Evolutionary conservation across 257 asterid genomes (phyloP).

Genomic region (Solanum chilense): DNA sequence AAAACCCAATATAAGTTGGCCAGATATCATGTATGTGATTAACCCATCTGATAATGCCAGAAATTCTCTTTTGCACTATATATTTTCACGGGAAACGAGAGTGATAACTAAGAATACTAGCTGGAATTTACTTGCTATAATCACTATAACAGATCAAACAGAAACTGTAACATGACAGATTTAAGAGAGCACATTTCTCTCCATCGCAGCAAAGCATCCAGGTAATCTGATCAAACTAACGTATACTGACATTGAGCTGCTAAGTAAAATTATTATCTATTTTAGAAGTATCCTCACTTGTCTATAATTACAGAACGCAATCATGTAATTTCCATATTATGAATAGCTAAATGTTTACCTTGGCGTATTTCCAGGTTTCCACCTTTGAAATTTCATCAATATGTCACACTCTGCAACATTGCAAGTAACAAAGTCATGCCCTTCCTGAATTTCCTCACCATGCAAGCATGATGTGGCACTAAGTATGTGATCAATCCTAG

Average conservation of each 20-base stretch:
- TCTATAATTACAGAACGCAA: background rate
- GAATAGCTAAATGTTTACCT: conserved; percentile 36
- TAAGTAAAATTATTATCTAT: background rate
- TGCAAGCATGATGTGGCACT: conserved; percentile 83
- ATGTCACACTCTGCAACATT: conserved; percentile 85
- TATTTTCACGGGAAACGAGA: background rate
- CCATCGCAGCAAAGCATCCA: background rate
- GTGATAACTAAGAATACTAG: background rate
- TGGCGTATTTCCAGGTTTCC: conserved; percentile 72
- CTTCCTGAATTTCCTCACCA: conserved; percentile 34
- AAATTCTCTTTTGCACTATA: background rate
- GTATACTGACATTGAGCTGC: background rate
- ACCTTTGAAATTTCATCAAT: conserved; percentile 71
- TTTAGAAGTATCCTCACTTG: background rate
- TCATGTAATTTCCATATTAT: background rate
- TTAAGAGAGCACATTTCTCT: background rate
- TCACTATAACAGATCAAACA: background rate
- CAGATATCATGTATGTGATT: background rate
- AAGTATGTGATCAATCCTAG: conserved; percentile 94
- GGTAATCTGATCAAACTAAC: background rate
- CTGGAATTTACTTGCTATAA: background rate
- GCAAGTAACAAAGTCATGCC: conserved; percentile 57
- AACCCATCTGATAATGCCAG: background rate
- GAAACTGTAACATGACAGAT: background rate
- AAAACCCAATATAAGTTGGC: background rate